These are phyloP conservation scores for Gautieria morchelliformis DNA, from an alignment of 768 basidiomycete genomes.

Conservation along the genomic window DNA sequence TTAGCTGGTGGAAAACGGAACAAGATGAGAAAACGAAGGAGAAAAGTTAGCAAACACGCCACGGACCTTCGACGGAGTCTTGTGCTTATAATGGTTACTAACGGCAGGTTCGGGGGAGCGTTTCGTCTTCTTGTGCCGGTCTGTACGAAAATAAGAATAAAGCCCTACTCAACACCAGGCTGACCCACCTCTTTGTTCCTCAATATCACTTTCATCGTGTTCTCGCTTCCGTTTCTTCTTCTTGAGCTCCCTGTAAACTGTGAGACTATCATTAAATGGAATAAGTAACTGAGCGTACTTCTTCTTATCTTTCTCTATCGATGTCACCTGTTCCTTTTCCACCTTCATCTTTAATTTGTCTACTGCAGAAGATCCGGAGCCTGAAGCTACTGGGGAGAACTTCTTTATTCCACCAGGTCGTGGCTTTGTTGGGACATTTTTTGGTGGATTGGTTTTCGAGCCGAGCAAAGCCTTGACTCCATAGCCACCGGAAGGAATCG, in stretches of 20 bases:
- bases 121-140: constrained; percentile 39
- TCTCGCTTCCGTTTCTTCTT: constrained; percentile 75
- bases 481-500: constrained; percentile 36
- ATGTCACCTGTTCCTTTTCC: constrained; percentile 40
- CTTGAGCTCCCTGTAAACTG: constrained; percentile 2
- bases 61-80: constrained; percentile 7
- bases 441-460: background rate
- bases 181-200: constrained; percentile 18
- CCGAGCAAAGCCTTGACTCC: constrained; percentile 5
- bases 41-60: background rate
- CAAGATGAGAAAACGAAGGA: background rate
- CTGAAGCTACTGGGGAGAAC: constrained; percentile 32
- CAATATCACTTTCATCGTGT: constrained; percentile 58
- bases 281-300: background rate
- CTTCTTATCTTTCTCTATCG: constrained; percentile 6
- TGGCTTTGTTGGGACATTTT: background rate
- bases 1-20: constrained; percentile 4
- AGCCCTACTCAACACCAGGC: constrained; percentile 8
- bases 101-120: constrained; percentile 41
- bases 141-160: constrained; percentile 15
- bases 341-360: constrained; percentile 33
- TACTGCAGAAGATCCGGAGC: constrained; percentile 6
- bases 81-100: constrained; percentile 48
- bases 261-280: background rate
- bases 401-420: constrained; percentile 29